Base-by-base conservation (phyloP, 192 early-diverging fungal species). In the Coemansia umbellata region DNA sequence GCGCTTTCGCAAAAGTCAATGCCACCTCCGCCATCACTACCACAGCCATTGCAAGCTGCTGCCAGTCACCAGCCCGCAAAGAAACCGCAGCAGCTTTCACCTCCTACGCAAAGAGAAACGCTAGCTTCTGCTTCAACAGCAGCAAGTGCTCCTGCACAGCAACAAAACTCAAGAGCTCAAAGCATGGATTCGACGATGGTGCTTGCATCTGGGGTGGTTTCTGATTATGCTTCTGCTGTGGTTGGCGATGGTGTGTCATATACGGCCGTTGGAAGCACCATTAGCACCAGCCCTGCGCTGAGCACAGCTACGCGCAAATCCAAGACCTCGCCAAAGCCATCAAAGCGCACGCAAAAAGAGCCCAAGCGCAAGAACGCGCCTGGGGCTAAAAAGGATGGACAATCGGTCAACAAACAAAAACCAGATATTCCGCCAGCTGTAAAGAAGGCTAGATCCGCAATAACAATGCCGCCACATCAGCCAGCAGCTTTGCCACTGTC, bases 251-350 rank as follows among this genome's bases (percentile, higher is more conserved):
- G 21, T 23, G 24, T 10, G 9, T 22, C 40, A 15, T 10, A 23
- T 23, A 42, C 40, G 5, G 21, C 21, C 21, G 7, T 23, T 26
- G 24, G 31, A 36, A 49, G 47, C 23, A 51, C 42, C 5, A 27
- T 26, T 10, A 36, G 50, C 47, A 55, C 42, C 50, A 75, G 72
- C 44, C 72, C 72, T 8, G 72, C 65, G 11, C 65, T 53, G 6
- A 68, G 72, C 44, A 45, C 60, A 6, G 43, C 47, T 3, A 60
- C 72, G 17, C 60, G 53, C 30, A 55, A 45, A 36, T 55, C 70
- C 17, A 53, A 44, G 33, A 33, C 40, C 40, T 51, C 63, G 51
- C 63, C 63, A 31, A 47, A 23, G 53, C 22, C 45, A 51, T 27
- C 14, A 8, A 48, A 37, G 30, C 47, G 39, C 35, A 27, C 10